These are phyloP conservation scores for Immersiporthe knoxdaviesiana DNA, from an alignment of 2,329 filamentous ascomycete species.

Conservation along the genomic window DNA sequence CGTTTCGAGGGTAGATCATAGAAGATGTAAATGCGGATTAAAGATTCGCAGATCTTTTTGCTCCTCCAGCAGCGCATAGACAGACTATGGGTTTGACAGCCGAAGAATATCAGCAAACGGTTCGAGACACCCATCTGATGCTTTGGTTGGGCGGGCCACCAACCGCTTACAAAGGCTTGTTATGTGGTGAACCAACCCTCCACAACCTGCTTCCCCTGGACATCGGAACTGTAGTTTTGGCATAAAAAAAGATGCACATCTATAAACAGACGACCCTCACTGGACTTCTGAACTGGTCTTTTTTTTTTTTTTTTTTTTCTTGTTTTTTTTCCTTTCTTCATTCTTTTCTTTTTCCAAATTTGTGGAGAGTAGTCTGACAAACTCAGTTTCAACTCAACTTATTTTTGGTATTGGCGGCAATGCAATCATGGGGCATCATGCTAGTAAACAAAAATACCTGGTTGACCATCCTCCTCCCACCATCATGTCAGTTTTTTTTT, in stretches of 20 bases:
- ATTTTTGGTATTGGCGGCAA: not conserved
- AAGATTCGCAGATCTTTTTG: not conserved
- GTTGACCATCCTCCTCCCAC: too few species aligned
- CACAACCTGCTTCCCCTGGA: too few species aligned
- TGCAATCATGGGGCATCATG: not conserved
- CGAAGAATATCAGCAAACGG: conserved; percentile 6
- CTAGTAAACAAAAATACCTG: too few species aligned
- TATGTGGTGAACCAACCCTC: too few species aligned
- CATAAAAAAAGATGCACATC: not conserved
- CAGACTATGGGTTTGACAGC: not conserved
- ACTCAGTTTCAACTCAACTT: not conserved
- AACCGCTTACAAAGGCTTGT: conserved; percentile 3
- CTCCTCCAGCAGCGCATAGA: not conserved
- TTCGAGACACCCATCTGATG: conserved; percentile 23
- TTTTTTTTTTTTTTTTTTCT: too few species aligned
- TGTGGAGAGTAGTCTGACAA: not conserved
- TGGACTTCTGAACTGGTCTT: too few species aligned
- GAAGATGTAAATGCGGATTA: too few species aligned
- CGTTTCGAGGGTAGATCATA: not conserved
- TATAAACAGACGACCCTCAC: not conserved
- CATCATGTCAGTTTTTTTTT: too few species aligned
- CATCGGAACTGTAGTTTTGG: too few species aligned
- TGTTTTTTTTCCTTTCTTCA: too few species aligned
- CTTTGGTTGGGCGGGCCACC: conserved; percentile 7
- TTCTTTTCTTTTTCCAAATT: too few species aligned